These are phyloP conservation scores for Saccharomyces cerevisiae DNA, from an alignment of 805 yeast genomes.

Conservation along the genomic window DNA sequence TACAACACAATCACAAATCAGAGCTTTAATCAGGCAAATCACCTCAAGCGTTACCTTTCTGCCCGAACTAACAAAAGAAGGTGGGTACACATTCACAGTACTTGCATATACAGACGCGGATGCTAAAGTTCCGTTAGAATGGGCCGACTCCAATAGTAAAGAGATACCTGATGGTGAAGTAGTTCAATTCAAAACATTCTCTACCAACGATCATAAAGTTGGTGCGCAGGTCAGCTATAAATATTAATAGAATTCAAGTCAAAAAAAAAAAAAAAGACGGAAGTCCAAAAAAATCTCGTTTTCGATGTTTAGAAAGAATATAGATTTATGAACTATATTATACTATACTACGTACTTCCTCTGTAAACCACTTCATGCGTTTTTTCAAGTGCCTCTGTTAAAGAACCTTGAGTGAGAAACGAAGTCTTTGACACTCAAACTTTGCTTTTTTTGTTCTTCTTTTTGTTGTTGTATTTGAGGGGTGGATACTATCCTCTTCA, in stretches of 20 bases:
- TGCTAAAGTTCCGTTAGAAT: conserved; percentile 64
- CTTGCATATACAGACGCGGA: conserved; percentile 70
- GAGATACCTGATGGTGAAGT: conserved; percentile 51
- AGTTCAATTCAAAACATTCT: conserved; percentile 61
- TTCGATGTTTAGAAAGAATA: background rate
- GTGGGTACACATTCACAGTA: conserved; percentile 70
- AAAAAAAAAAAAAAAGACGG: background rate
- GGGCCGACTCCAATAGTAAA: conserved; percentile 72
- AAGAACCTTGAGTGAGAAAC: conserved; percentile 18
- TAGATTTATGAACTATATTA: background rate
- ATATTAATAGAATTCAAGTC: conserved; percentile 3
- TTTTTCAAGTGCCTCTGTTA: conserved; percentile 9
- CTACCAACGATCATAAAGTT: conserved; percentile 59
- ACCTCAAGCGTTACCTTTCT: conserved; percentile 81
- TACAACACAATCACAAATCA: conserved; percentile 62
- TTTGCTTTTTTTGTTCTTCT: conserved; percentile 11
- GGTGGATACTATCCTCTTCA: conserved; percentile 6
- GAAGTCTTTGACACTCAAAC: conserved; percentile 11
- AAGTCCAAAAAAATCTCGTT: background rate
- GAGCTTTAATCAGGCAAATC: conserved; percentile 77
- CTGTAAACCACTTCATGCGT: background rate
- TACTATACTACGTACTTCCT: background rate
- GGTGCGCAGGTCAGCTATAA: conserved; percentile 57
- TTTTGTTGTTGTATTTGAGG: conserved; percentile 5
- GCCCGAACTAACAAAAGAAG: conserved; percentile 56